These are phyloP conservation scores for Lodderomyces elongisporus DNA, from an alignment of 1,139 yeast genomes.

Conservation along the genomic window DNA sequence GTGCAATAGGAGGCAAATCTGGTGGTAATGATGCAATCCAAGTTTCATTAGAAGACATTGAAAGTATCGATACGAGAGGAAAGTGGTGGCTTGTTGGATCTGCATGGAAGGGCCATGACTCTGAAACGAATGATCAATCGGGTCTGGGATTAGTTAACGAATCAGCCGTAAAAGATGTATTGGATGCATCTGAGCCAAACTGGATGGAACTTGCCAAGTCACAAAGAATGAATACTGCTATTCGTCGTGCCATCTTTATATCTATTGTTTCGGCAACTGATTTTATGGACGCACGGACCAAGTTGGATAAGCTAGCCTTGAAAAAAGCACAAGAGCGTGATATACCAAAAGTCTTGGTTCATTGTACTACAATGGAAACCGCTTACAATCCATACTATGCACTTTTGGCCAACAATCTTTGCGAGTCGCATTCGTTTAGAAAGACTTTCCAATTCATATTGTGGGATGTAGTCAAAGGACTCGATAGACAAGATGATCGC, in stretches of 20 bases:
- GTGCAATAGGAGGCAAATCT: conserved; percentile 41
- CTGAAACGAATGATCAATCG: conserved; percentile 18
- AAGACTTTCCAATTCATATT: conserved; percentile 84
- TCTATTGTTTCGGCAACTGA: conserved; percentile 95
- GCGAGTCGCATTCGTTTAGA: conserved; percentile 63
- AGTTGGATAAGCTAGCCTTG: conserved; percentile 72
- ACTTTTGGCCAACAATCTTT: conserved; percentile 68
- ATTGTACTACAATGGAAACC: conserved; percentile 81
- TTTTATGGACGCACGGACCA: conserved; percentile 79
- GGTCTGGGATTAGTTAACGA: conserved; percentile 26
- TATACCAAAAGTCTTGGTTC: conserved; percentile 77
- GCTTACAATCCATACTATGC: conserved; percentile 90
- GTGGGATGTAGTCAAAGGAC: conserved; percentile 81
- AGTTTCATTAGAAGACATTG: conserved; percentile 79
- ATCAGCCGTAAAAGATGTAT: conserved; percentile 45
- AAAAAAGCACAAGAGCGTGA: conserved; percentile 84
- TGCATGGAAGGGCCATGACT: conserved; percentile 71
- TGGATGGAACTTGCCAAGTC: conserved; percentile 83
- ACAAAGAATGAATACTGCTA: conserved; percentile 93
- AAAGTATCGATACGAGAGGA: conserved; percentile 69
- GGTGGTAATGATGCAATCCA: conserved; percentile 74
- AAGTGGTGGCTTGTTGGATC: conserved; percentile 99
- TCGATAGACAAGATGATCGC: conserved; percentile 53
- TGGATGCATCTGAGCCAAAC: conserved; percentile 72
- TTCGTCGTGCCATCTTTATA: conserved; percentile 87